Conservation (phyloP, 179 eudicot species). For the Nepenthes alata region DNA sequence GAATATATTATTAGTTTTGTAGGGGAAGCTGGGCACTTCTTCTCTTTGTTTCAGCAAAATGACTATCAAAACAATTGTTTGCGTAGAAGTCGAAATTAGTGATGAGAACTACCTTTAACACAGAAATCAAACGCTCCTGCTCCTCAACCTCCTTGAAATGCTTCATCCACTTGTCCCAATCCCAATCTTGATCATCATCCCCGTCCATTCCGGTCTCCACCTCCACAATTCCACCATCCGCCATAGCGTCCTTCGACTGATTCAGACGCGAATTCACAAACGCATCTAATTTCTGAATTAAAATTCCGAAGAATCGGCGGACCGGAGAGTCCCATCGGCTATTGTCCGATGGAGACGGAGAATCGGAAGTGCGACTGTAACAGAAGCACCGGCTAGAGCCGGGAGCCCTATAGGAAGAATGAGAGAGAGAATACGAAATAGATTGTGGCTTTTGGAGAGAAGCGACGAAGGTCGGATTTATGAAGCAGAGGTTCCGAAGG, state of each 20-base stretch:
- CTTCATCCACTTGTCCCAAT: conserved; percentile 75
- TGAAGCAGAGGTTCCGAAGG: conserved; percentile 19
- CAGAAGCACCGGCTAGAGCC: conserved; percentile 35
- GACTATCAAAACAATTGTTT: neutral
- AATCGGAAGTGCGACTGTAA: conserved; percentile 18
- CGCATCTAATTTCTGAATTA: conserved; percentile 34
- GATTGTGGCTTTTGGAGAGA: conserved; percentile 14
- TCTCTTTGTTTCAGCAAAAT: neutral
- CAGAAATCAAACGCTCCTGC: conserved; percentile 52
- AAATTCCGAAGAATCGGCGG: conserved; percentile 28
- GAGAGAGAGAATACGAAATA: conserved; percentile 10
- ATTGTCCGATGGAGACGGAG: conserved; percentile 7
- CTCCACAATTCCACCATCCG: conserved; percentile 9
- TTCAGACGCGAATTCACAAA: conserved; percentile 25
- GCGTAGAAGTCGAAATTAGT: neutral
- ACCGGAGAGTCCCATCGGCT: conserved; percentile 32
- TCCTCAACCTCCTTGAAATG: conserved; percentile 78
- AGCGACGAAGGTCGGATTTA: conserved; percentile 19
- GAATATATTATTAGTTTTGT: too few species aligned
- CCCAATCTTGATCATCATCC: conserved; percentile 49
- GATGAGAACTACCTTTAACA: conserved; percentile 39
- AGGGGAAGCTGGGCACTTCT: neutral
- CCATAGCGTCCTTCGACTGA: neutral
- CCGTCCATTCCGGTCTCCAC: conserved; percentile 8
- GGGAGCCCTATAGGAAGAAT: conserved; percentile 13